phyloP scores from a whole-genome alignment of 495 filamentous ascomycete species.

The Penicillium chermesinum region DNA sequence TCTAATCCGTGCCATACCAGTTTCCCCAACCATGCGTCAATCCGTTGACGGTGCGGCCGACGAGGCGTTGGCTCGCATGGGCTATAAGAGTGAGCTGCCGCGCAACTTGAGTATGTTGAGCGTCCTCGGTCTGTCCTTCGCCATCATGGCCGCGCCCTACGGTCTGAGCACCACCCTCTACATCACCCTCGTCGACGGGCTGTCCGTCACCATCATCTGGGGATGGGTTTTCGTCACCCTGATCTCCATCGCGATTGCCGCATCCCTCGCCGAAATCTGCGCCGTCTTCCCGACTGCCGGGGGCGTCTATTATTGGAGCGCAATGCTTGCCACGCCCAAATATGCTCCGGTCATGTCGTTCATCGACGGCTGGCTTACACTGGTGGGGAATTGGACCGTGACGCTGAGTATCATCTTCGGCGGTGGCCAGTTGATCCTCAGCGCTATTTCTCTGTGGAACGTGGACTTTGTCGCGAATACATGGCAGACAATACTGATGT shows the following conservation, averaged over 20 bases:
- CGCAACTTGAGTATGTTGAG: constrained; percentile 59
- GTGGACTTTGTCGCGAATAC: constrained; percentile 56
- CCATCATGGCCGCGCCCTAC: constrained; percentile 59
- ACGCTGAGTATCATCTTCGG: constrained; percentile 46
- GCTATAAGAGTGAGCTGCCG: constrained; percentile 59
- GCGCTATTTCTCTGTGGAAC: constrained; percentile 56
- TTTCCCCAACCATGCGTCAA: constrained; percentile 15
- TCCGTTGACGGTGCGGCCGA: constrained; percentile 41
- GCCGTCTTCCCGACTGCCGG: constrained; percentile 66
- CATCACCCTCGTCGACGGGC: constrained; percentile 61
- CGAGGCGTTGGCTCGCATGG: constrained; percentile 55
- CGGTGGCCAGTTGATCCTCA: constrained; percentile 57
- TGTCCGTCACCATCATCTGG: constrained; percentile 63
- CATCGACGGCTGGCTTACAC: constrained; percentile 71
- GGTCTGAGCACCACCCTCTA: constrained; percentile 66
- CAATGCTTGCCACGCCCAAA: constrained; percentile 49
- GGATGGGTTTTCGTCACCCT: constrained; percentile 65
- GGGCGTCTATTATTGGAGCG: constrained; percentile 74
- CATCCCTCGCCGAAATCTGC: constrained; percentile 71
- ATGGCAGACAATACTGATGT: constrained; percentile 61
- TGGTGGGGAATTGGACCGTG: constrained; percentile 63
- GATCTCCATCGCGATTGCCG: constrained; percentile 65
- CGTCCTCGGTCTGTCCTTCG: constrained; percentile 57
- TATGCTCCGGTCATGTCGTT: constrained; percentile 64
- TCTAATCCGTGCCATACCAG: not conserved